These are phyloP conservation scores for Cryptococcus sp. DNA, from an alignment of 1,284 basidiomycete species.

Conservation along the genomic window DNA sequence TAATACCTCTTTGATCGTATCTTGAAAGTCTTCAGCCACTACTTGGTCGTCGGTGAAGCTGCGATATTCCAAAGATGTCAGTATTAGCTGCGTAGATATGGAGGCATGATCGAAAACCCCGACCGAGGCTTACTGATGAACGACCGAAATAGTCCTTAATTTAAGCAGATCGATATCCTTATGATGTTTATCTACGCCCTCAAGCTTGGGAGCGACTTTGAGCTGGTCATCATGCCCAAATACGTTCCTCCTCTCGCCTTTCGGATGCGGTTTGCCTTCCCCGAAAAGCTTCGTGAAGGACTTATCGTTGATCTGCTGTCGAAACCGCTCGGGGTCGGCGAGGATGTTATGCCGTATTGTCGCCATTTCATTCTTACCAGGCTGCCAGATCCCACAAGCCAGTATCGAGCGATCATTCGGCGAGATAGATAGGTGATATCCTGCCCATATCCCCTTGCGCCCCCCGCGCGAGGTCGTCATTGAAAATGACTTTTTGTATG, in stretches of 20 bases:
- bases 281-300: slow-evolving; percentile 75
- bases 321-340: slow-evolving; percentile 65
- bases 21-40: slow-evolving; percentile 65
- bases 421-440: slow-evolving; percentile 57
- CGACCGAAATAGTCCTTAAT: slow-evolving; percentile 74
- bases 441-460: slow-evolving; percentile 51
- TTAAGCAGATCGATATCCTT: slow-evolving; percentile 82
- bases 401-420: slow-evolving; percentile 69
- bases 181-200: slow-evolving; percentile 76
- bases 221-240: slow-evolving; percentile 79
- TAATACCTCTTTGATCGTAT: slow-evolving; percentile 62
- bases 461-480: slow-evolving; percentile 47
- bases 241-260: slow-evolving; percentile 67
- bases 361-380: slow-evolving; percentile 73
- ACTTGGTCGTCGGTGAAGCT: slow-evolving; percentile 80
- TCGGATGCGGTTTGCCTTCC: slow-evolving; percentile 62
- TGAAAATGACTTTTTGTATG: slow-evolving; percentile 75
- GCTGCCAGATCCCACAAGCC: slow-evolving; percentile 82
- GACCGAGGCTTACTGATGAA: slow-evolving; percentile 63
- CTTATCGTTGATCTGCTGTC: slow-evolving; percentile 64
- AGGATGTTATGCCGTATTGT: slow-evolving; percentile 70
- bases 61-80: slow-evolving; percentile 5
- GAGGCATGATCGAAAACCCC: neutral
- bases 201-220: slow-evolving; percentile 74
- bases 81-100: neutral